Percentiles rank a stretch among this genome's conserved stretches.
Evolutionary conservation across 1,284 basidiomycete genomes (phyloP).

Genomic region (Tilletia indica): DNA sequence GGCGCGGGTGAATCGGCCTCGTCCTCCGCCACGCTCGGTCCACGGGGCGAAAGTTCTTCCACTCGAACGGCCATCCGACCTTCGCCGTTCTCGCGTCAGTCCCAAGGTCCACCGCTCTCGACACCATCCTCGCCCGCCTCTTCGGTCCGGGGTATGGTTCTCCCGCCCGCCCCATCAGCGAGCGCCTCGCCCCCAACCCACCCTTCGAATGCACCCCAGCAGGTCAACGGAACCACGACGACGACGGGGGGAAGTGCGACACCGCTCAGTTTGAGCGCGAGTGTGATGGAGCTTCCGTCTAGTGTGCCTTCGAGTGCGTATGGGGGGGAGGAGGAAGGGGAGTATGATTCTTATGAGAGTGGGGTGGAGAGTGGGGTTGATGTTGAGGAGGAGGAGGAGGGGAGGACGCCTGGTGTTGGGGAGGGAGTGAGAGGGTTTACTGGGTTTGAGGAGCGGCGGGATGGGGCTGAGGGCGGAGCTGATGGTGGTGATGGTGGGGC

Average conservation of each 20-base stretch:
- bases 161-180: conserved; percentile 1
- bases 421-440: too few relatives aligned
- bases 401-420: too few relatives aligned
- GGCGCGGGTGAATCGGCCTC: not conserved
- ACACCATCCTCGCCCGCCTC: conserved; percentile 4
- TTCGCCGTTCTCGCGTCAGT: conserved; percentile 1
- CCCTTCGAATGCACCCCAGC: not conserved
- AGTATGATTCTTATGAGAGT: not conserved
- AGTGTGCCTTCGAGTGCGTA: not conserved
- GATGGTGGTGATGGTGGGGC: not conserved
- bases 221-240: too few relatives aligned
- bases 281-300: conserved; percentile 8
- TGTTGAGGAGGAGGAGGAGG: not conserved
- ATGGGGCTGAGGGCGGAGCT: not conserved
- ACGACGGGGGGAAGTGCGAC: not conserved
- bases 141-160: not conserved
- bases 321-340: not conserved
- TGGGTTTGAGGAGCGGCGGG: not conserved
- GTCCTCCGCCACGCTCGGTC: not conserved
- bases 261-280: conserved; percentile 12
- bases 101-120: not conserved
- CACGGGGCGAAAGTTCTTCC: not conserved
- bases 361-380: not conserved
- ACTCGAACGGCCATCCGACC: not conserved
- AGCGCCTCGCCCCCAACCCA: not conserved